phyloP scores from a whole-genome alignment of 169 alveolate species.

The Plasmodium gonderi region DNA sequence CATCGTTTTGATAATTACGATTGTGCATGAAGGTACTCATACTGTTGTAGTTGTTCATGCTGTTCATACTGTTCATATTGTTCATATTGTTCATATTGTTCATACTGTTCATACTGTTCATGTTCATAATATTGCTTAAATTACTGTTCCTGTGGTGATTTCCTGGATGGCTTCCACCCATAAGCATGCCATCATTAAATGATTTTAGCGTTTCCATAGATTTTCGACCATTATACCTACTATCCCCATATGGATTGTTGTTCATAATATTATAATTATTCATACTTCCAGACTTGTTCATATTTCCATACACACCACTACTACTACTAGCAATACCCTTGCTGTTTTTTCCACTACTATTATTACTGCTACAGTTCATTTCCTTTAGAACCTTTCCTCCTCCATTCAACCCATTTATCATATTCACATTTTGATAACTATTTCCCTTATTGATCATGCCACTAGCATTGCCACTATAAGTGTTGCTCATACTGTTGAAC shows the following conservation, averaged over 20 bases:
- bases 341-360: neutral
- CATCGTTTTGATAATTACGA: constrained; percentile 9
- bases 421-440: constrained; percentile 12
- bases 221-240: neutral
- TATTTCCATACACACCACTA: neutral
- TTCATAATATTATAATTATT: constrained; percentile 22
- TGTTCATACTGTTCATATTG: neutral
- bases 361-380: neutral
- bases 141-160: neutral
- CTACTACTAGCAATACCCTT: neutral
- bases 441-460: neutral
- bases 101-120: neutral
- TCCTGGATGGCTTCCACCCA: neutral
- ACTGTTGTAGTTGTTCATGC: neutral
- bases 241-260: constrained; percentile 14
- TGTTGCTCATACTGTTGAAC: constrained; percentile 15
- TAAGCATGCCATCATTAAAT: neutral
- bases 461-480: neutral
- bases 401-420: neutral
- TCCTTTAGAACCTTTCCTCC: neutral
- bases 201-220: neutral
- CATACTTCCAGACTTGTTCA: neutral
- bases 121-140: neutral
- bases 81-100: constrained; percentile 2
- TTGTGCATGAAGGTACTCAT: constrained; percentile 9